A percentile compares a stretch with the other conserved stretches of the same genome.
These are phyloP conservation scores for Verticillium nubilum DNA, from an alignment of 2,329 filamentous ascomycete species.

Conservation along the genomic window DNA sequence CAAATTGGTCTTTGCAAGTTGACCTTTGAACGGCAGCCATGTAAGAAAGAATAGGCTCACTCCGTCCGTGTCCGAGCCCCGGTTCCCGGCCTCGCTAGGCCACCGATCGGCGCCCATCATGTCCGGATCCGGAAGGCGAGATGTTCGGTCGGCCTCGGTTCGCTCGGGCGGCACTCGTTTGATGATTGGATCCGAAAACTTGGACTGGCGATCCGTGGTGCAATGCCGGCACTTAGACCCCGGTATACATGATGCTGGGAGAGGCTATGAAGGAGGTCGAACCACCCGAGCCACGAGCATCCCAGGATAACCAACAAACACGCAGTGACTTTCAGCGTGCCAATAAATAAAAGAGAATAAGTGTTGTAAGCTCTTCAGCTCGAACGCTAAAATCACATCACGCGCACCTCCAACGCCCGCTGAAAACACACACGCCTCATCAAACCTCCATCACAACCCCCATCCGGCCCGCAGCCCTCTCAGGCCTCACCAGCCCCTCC, in stretches of 20 bases:
- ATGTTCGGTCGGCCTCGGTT: background rate
- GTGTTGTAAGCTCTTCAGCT: background rate
- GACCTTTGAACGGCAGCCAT: background rate
- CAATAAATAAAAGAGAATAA: background rate
- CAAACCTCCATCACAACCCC: background rate
- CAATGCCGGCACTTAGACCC: too few species aligned
- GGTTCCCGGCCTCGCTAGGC: background rate
- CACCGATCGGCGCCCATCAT: background rate
- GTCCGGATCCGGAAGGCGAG: background rate
- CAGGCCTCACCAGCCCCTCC: background rate
- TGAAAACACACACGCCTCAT: background rate
- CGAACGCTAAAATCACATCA: background rate
- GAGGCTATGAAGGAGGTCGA: too few species aligned
- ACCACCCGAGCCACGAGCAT: too few species aligned
- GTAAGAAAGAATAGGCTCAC: background rate
- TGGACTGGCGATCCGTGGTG: too few species aligned
- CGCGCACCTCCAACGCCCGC: background rate
- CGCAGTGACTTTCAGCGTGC: too few species aligned
- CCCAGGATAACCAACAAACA: too few species aligned
- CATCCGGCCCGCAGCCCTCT: background rate
- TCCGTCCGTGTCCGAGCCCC: background rate
- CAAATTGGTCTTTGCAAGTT: too few species aligned
- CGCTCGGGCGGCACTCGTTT: background rate
- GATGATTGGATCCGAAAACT: too few species aligned
- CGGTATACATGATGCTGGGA: too few species aligned